Evolutionary conservation across 2,329 filamentous ascomycete species (phyloP), one percentile per base, ranked within the genome.

Genomic region (Penicillium polonicum): DNA sequence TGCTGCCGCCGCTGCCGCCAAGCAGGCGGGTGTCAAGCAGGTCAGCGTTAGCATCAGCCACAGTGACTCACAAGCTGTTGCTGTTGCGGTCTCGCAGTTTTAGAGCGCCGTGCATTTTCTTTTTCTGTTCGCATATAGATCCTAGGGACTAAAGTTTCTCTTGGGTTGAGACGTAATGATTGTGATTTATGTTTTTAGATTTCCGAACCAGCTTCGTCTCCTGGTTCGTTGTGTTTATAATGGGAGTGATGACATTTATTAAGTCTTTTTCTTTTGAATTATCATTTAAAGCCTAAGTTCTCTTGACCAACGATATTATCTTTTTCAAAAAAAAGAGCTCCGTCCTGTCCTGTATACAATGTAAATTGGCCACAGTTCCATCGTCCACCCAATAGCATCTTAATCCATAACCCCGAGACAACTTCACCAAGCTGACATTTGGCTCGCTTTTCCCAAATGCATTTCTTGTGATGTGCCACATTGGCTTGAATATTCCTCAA

Each of bases 31-130:
- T 60, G 87, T 97, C 43, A 96, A 93, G 82, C 86, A 87, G 55
- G 88, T 97, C 64, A 93, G 84, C 64, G 89, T 99, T 66, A 96
- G 92, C 72, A 97, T 99, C 72, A 97, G 93, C 68, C 95, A 99
- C 78, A 94, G 90, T 39, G 93, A 97, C 68, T 88, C 83, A 58
- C 94, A 99, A 78, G 92, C 94, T 60, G 92, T 97, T 70, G 93
- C 94, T 45, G 90, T 99, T 69, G 94, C 95, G 2, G 89, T 96
- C 60, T 88, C 92, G 55, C 88, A 86, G 55, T 89, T 94, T 71
- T 92, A 51, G 21, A 39, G 42, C 48, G 53, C 53, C 50, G 63
- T 63, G 57, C 21, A 45, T 45, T 35, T 59, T 54, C 38, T 52
- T 49, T 55, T 31, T 48, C 44, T 59, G 31, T 62, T 57, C 38